phyloP scores from a whole-genome alignment of 768 basidiomycete species.

The Pulveroboletus sp. region DNA sequence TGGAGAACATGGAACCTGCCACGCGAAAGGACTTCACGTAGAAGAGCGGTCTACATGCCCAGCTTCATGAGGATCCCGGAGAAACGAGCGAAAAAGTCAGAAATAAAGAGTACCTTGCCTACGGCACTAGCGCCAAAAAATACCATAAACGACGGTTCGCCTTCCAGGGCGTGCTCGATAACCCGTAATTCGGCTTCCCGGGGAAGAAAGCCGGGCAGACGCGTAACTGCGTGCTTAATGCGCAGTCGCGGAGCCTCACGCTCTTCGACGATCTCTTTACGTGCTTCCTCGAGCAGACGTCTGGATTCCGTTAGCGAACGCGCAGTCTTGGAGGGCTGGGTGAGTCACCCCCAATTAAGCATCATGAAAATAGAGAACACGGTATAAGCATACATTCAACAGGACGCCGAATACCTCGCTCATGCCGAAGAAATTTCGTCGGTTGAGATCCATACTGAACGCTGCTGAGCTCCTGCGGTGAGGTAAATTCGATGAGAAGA shows the following conservation, averaged over 20 bases:
- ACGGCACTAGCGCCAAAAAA: constrained; percentile 78
- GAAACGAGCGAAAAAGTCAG: not conserved
- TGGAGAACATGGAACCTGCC: constrained; percentile 74
- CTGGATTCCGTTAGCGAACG: constrained; percentile 77
- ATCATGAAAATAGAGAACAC: not conserved
- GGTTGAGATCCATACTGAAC: constrained; percentile 55
- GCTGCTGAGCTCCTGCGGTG: constrained; percentile 54
- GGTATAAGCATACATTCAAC: constrained; percentile 52
- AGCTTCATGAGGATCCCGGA: not conserved
- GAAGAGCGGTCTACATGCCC: constrained; percentile 57
- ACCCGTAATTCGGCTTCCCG: constrained; percentile 62
- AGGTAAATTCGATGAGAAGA: constrained; percentile 71
- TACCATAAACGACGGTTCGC: constrained; percentile 74
- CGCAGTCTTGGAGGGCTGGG: constrained; percentile 72
- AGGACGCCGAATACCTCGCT: constrained; percentile 74
- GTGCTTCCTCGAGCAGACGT: constrained; percentile 70
- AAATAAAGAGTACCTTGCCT: constrained; percentile 55
- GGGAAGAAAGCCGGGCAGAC: constrained; percentile 68
- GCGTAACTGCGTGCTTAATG: constrained; percentile 72
- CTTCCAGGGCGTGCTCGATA: constrained; percentile 58
- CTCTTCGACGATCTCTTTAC: constrained; percentile 66
- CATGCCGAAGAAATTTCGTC: constrained; percentile 74
- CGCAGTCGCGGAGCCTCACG: constrained; percentile 62
- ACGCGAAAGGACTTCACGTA: constrained; percentile 69
- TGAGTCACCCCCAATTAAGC: constrained; percentile 12